phyloP scores from a whole-genome alignment of 345 rosid species.

The Euphorbia peplus region DNA sequence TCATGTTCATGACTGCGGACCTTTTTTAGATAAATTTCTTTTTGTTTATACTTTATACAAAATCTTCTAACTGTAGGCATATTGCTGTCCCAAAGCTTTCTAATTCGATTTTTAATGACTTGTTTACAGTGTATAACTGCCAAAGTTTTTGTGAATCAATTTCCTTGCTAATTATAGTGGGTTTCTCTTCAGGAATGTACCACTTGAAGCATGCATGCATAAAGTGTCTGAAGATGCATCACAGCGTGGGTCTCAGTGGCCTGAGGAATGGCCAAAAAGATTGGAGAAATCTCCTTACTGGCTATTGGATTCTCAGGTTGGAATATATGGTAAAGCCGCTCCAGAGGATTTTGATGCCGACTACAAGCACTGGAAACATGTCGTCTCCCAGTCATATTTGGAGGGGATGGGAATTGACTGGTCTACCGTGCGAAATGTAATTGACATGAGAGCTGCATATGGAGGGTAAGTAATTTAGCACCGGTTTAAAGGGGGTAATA shows the following conservation, averaged over 20 bases:
- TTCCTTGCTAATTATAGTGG: slow-evolving; percentile 6
- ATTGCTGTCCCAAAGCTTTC: neutral
- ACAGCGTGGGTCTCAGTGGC: slow-evolving; percentile 90
- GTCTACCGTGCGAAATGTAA: slow-evolving; percentile 68
- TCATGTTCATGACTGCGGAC: neutral
- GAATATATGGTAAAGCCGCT: slow-evolving; percentile 90
- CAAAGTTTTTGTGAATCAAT: neutral
- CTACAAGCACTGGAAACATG: slow-evolving; percentile 81
- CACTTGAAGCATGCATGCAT: slow-evolving; percentile 90
- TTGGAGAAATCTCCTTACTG: slow-evolving; percentile 79
- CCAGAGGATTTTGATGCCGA: slow-evolving; percentile 84
- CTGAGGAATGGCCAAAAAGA: slow-evolving; percentile 90
- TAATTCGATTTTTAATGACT: neutral
- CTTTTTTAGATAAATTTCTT: neutral
- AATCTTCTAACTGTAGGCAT: neutral
- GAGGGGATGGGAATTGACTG: slow-evolving; percentile 85
- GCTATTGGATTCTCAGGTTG: slow-evolving; percentile 70
- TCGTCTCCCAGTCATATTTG: slow-evolving; percentile 75
- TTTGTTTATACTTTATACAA: neutral
- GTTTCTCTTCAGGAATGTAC: slow-evolving; percentile 61
- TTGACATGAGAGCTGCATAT: slow-evolving; percentile 94
- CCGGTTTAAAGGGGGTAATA: neutral
- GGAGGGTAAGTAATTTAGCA: slow-evolving; percentile 62
- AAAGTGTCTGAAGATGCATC: slow-evolving; percentile 55
- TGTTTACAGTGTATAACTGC: neutral